These are phyloP conservation scores for Sporothrix variecibatus DNA, from an alignment of 2,329 filamentous ascomycete species.

Conservation along the genomic window DNA sequence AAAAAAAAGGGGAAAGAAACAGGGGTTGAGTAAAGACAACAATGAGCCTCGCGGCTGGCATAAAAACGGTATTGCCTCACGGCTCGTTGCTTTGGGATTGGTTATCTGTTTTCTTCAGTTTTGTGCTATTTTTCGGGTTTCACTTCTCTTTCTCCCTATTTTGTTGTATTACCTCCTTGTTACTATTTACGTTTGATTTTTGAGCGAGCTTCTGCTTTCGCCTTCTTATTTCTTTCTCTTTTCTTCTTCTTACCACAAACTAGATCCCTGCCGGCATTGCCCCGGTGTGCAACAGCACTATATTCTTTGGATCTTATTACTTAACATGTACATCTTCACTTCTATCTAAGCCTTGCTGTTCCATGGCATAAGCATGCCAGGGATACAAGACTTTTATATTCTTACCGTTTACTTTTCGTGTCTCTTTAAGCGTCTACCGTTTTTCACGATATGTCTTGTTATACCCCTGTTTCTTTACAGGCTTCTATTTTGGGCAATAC, in stretches of 20 bases:
- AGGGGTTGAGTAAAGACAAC: conserved; percentile 28
- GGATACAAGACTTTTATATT: background rate
- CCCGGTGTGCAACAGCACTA: background rate
- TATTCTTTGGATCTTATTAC: conserved; percentile 6
- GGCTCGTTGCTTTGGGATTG: conserved; percentile 32
- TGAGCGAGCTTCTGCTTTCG: background rate
- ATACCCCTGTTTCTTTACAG: conserved; percentile 3
- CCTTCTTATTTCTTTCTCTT: background rate
- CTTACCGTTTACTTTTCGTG: background rate
- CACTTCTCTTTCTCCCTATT: conserved; percentile 4
- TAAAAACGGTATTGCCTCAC: conserved; percentile 38
- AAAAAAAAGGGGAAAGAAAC: background rate
- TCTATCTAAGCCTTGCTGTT: background rate
- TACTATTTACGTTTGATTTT: conserved; percentile 8
- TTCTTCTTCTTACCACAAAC: background rate
- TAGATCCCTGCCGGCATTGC: background rate
- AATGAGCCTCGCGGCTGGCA: conserved; percentile 38
- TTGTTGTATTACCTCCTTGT: conserved; percentile 7
- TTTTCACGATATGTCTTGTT: conserved; percentile 17
- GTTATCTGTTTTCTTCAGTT: conserved; percentile 19
- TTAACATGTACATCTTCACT: background rate
- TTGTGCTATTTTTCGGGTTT: background rate
- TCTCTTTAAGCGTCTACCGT: background rate
- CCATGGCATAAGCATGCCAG: background rate
- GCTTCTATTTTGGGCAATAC: background rate